Evolutionary conservation across 2,329 filamentous ascomycete genomes (phyloP), one percentile per base, ranked within the genome.

Genomic region (Fusarium decemcellulare): DNA sequence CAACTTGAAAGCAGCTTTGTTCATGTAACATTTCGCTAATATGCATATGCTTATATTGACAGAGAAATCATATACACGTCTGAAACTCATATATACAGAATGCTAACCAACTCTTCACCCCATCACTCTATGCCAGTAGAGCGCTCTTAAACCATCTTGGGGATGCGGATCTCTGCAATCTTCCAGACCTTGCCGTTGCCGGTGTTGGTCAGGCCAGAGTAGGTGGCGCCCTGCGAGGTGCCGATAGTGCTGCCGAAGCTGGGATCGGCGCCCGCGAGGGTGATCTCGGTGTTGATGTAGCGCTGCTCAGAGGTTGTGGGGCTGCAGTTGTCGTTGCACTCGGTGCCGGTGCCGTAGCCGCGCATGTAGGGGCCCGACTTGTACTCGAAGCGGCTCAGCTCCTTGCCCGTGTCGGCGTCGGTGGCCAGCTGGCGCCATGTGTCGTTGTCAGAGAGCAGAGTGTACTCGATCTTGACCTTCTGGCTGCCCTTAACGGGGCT

Each of bases 391-490:
- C 51, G 46, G 60, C 66, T 69, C 30, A 71, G 66, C 16, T 18
- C 4, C 30, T 50, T 47, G 29, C 68, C 66, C 2, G 68, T 71
- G 39, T 71, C 63, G 48, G 68, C 66, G 11, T 71, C 68, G 32
- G 63, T 69, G 39, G 66, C 68, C 4, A 40, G 42, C 55, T 71
- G 68, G n/a, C 56, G 58, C 68, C 68, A 71, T 30, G 68, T 71
- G 40, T 71, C 68, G 16, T 71, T 69, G 51, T 71, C 68, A n/a
- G n/a, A 18, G 29, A 58, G 66, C 18, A 71, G 68, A 2, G 57
- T 62, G 60, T 71, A 71, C 39, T 39, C 63, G 23, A 71, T 71
- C 60, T 69, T 69, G 60, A 71, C 59, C 63, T 69, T 71, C n/a
- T 71, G 68, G 54, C 57, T 42, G 5, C 66, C 68, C 2, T 53